Evolutionary conservation across 1,284 basidiomycete genomes (phyloP).

Genomic region (Erythrobasidium hasegawianum): DNA sequence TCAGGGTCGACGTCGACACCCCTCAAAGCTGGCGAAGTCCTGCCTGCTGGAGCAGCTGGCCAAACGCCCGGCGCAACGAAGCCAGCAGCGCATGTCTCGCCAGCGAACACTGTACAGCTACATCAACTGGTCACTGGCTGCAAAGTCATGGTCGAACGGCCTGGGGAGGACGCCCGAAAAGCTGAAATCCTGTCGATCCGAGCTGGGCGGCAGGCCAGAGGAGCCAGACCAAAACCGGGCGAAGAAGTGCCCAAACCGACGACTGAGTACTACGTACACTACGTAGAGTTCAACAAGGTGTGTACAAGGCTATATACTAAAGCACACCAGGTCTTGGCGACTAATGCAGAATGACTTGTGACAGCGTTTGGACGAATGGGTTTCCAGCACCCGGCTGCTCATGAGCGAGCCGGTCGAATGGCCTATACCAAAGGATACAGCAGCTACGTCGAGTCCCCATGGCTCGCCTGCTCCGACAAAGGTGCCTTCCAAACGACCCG

Average conservation of each 20-base stretch:
- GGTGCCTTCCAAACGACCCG: slow-evolving; percentile 52
- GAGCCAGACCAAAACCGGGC: slow-evolving; percentile 13
- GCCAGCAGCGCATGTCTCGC: slow-evolving; percentile 12
- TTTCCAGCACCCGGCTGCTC: slow-evolving; percentile 78
- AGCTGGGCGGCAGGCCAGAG: slow-evolving; percentile 58
- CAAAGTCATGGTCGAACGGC: slow-evolving; percentile 83
- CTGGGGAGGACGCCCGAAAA: slow-evolving; percentile 78
- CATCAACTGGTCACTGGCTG: slow-evolving; percentile 69
- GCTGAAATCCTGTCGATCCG: slow-evolving; percentile 91
- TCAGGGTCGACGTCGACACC: too few relatives aligned
- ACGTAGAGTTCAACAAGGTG: slow-evolving; percentile 90
- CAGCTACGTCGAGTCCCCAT: slow-evolving; percentile 48
- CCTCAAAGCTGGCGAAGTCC: too few relatives aligned
- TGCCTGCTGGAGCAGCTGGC: not conserved
- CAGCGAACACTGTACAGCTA: slow-evolving; percentile 21
- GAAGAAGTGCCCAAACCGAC: slow-evolving; percentile 43
- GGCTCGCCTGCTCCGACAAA: slow-evolving; percentile 43
- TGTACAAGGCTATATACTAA: not conserved
- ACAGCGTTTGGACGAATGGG: slow-evolving; percentile 91
- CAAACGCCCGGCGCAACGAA: slow-evolving; percentile 7
- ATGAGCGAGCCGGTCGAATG: slow-evolving; percentile 84
- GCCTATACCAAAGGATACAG: slow-evolving; percentile 63
- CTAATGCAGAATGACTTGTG: not conserved
- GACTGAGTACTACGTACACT: slow-evolving; percentile 91
- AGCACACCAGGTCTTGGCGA: too few relatives aligned